phyloP scores from a whole-genome alignment of 352 stramenopile genomes.

The Pythium brassicae region DNA sequence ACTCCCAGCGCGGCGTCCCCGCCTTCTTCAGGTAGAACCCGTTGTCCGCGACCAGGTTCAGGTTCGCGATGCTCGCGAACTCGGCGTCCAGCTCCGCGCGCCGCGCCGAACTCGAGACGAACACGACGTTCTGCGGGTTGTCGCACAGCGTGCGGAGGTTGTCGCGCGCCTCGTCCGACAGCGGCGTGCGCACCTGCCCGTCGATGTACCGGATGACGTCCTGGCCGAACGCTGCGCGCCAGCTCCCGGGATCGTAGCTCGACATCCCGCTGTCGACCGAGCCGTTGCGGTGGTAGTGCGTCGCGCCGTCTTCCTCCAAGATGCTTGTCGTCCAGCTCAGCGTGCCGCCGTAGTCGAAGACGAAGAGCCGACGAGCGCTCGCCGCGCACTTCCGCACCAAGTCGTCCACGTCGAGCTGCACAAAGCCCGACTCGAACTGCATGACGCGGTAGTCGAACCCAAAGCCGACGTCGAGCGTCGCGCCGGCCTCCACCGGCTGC shows the following conservation, averaged over 20 bases:
- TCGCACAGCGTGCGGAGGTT: conserved; percentile 52
- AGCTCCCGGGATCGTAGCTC: conserved; percentile 15
- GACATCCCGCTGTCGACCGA: conserved; percentile 49
- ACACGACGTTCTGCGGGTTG: conserved; percentile 65
- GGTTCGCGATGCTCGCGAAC: conserved; percentile 38
- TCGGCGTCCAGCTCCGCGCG: conserved; percentile 49
- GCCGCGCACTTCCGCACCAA: conserved; percentile 79
- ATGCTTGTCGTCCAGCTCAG: conserved; percentile 77
- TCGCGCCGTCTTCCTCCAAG: conserved; percentile 48
- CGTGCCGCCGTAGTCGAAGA: conserved; percentile 98
- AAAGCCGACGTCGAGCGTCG: conserved; percentile 90
- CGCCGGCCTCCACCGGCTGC: conserved; percentile 25
- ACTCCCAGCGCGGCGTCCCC: conserved; percentile 40
- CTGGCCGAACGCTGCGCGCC: conserved; percentile 12
- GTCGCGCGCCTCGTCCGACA: conserved; percentile 47
- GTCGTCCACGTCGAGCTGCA: conserved; percentile 86
- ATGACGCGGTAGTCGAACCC: conserved; percentile 96
- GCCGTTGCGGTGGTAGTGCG: conserved; percentile 18
- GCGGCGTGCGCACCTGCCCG: conserved; percentile 60
- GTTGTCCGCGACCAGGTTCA: conserved; percentile 69
- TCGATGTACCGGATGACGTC: conserved; percentile 55
- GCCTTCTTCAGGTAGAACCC: conserved; percentile 61
- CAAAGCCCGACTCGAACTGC: conserved; percentile 94
- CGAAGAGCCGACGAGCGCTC: conserved; percentile 80
- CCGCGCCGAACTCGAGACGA: conserved; percentile 61